Conservation (phyloP, 768 basidiomycete species). For the Boletus rufocinnamomeus region DNA sequence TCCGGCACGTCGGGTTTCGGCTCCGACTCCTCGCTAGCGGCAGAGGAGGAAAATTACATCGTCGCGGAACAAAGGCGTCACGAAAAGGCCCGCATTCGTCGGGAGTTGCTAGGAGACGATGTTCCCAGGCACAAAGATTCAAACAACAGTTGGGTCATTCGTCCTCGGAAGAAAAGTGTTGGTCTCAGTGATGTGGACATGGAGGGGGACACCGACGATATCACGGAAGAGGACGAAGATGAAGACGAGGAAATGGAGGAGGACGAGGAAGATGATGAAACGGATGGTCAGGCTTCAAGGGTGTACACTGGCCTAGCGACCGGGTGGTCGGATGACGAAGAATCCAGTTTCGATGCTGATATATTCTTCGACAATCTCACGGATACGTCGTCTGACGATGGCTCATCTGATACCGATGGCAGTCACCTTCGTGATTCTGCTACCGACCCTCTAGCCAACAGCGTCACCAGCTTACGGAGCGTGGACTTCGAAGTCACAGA, state of each 20-base stretch:
- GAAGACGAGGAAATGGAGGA: conserved; percentile 42
- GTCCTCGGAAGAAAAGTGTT: conserved; percentile 70
- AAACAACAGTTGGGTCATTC: conserved; percentile 66
- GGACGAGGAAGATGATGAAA: conserved; percentile 48
- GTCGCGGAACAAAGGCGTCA: conserved; percentile 47
- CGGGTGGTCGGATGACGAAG: conserved; percentile 79
- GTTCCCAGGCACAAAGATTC: conserved; percentile 41
- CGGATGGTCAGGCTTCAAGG: conserved; percentile 43
- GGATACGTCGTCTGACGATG: conserved; percentile 47
- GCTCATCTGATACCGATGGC: conserved; percentile 45
- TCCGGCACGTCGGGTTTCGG: conserved; percentile 41
- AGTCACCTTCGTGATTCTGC: conserved; percentile 44
- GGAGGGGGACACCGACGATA: conserved; percentile 60
- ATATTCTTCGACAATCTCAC: conserved; percentile 81
- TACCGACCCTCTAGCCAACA: conserved; percentile 26
- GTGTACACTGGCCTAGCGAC: conserved; percentile 66
- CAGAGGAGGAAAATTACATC: conserved; percentile 65
- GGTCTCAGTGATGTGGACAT: conserved; percentile 61
- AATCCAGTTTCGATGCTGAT: conserved; percentile 80
- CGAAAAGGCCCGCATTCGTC: conserved; percentile 54
- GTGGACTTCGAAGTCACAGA: conserved; percentile 62
- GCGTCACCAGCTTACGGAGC: conserved; percentile 38
- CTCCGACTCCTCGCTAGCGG: conserved; percentile 58
- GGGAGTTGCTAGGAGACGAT: conserved; percentile 61
- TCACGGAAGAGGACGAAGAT: conserved; percentile 62